Conservation (phyloP, 441 rosid genomes). For the Brassica hybrid region DNA sequence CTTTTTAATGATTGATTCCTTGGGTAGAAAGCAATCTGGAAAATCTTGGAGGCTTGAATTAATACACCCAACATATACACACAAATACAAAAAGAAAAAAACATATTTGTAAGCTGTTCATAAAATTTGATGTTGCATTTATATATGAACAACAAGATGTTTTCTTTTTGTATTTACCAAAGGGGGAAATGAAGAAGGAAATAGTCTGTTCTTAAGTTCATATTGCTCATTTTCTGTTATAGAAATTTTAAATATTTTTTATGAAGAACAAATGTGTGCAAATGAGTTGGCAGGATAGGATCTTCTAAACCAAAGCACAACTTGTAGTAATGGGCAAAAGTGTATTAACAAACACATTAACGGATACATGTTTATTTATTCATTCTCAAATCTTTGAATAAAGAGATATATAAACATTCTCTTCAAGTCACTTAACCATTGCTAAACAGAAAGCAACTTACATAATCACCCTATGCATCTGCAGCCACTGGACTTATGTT, state of each 20-base stretch:
- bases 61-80: neutral
- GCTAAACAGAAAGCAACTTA: slow-evolving; percentile 26
- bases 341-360: neutral
- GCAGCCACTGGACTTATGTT: neutral
- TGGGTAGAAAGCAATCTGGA: slow-evolving; percentile 1
- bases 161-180: slow-evolving; percentile 8
- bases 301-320: slow-evolving; percentile 4
- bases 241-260: no score
- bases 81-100: neutral
- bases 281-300: neutral
- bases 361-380: slow-evolving; percentile 18
- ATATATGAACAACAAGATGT: slow-evolving; percentile 1
- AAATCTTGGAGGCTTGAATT: neutral
- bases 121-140: slow-evolving; percentile 28
- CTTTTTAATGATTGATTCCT: neutral
- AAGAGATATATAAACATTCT: slow-evolving; percentile 8
- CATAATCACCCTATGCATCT: neutral
- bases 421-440: slow-evolving; percentile 16
- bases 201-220: neutral
- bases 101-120: slow-evolving; percentile 29
- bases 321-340: slow-evolving; percentile 11
- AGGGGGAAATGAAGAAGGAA: slow-evolving; percentile 6
- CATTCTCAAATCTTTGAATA: slow-evolving; percentile 16
- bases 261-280: neutral
- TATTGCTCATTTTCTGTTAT: neutral